Base-by-base conservation (phyloP, 495 filamentous ascomycete genomes). In the Penicillium herquei region DNA sequence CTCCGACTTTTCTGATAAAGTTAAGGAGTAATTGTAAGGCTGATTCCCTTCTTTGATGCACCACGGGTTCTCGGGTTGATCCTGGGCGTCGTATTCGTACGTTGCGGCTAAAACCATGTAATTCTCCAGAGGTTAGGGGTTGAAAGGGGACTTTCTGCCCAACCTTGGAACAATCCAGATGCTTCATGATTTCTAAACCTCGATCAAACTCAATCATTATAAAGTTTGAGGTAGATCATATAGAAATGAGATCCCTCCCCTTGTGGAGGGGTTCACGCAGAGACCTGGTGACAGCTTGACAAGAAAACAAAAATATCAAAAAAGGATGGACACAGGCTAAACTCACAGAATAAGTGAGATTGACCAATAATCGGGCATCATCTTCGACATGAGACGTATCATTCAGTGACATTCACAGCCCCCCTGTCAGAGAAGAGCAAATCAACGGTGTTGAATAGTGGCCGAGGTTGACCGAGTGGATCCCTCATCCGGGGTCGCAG, bases 301-400 rank as follows among this genome's bases (percentile, higher is more conserved):
- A 21, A 48, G 18, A 16, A 14, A 34, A 48, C 7, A 13, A 16
- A 13, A 5, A 44, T 12, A 18, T 30, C 10, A 1, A 3, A 44
- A 14, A 18, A 26, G 17, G 0, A 8, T 31, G 7, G 18, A 21
- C 0, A 10, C 9, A 11, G 39, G 39, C 14, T 17, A n/a, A 39
- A 41, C 30, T 13, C 30, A 32, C 1, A 12, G 4, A 34, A 9
- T 31, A 39, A 40, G 13, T 6, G n/a, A 52, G 54, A 57, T 62
- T n/a, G 11, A 21, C 60, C 56, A 63, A 59, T 63, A 42, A 63
- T 59, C 59, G 60, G 56, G 0, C 2, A 12, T 14, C 13, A 59
- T 63, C 49, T 37, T 35, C 13, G 0, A 7, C 11, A 16, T 39
- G 30, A 26, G 45, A 39, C 18, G 13, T 21, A 12, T 53, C 44